phyloP scores from a whole-genome alignment of 805 yeast genomes.

The Barnettozyma californica region DNA sequence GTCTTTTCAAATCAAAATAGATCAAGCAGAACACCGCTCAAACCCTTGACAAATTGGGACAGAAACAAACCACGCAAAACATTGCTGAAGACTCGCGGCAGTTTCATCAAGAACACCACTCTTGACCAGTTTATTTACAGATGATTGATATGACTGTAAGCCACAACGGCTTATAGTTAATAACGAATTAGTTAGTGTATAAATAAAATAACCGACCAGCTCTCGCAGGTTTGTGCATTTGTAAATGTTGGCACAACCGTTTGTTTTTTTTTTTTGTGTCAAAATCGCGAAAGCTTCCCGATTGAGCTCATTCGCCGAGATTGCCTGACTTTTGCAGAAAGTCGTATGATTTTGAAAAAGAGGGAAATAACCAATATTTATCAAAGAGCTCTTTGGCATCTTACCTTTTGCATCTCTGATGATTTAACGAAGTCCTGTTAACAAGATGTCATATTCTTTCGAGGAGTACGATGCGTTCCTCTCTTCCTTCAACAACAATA shows the following conservation, averaged over 20 bases:
- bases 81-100: slow-evolving; percentile 7
- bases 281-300: background rate
- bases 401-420: background rate
- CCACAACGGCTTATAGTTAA: background rate
- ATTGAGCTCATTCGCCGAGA: background rate
- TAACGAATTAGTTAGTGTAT: background rate
- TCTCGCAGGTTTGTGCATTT: background rate
- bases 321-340: slow-evolving; percentile 3
- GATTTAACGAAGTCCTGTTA: too few species aligned
- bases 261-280: slow-evolving; percentile 1
- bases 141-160: background rate
- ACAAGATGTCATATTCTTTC: slow-evolving; percentile 24
- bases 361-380: background rate
- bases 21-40: background rate
- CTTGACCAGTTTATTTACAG: slow-evolving; percentile 20
- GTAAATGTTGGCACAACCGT: background rate
- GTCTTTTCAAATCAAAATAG: background rate
- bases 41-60: background rate
- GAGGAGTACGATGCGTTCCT: slow-evolving; percentile 29
- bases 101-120: slow-evolving; percentile 9
- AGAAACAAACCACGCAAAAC: background rate
- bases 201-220: background rate
- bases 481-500: slow-evolving; percentile 20
- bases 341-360: slow-evolving; percentile 13
- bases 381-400: background rate